Evolutionary conservation across 1,139 yeast species (phyloP), one percentile per base, ranked within the genome.

Genomic region (Pichia sp.): DNA sequence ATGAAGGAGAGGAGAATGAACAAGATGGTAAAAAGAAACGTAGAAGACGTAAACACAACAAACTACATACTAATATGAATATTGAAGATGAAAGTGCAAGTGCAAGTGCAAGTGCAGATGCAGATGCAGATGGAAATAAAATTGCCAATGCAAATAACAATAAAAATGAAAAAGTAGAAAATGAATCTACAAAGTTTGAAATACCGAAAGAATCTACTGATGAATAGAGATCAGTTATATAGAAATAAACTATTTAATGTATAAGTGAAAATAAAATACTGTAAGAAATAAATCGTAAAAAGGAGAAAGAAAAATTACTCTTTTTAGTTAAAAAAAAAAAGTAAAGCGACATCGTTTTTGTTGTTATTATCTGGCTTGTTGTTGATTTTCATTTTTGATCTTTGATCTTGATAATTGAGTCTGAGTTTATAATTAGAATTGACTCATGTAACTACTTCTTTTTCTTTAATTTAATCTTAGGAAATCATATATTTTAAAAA

Each of bases 11-110:
- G 62, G 59, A 41, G 63, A 75, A 60, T 68, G 16, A 16, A 16
- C 16, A 16, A 16, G 62, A 60, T 67, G 71, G 63, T 62, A 47
- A 43, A 27, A 62, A 61, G 55, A 64, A 63, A 57, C 65, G 60
- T 43, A 66, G 76, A 61, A 70, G 62, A 60, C 68, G 73, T 62
- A 65, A 58, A 45, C 74, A 66, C 46, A 60, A 57, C 46, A 62
- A 60, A 30, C 16, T 37, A 26, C 29, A 28, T 16, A 16, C 16
- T 16, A 16, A 16, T 16, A 16, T 16, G 16, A 16, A 16, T 16
- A 16, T 16, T 16, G 16, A 16, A 16, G 16, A 16, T 16, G 16
- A 16, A 16, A 16, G 16, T 16, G 16, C 16, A 16, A 16, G 16
- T 16, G 16, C n/a, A 2, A 37, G 23, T 20, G 41, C 20, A 22